Percentiles rank a stretch among this genome's conserved stretches.
Evolutionary conservation across 768 basidiomycete species (phyloP).

Genomic region (Russula abietina): DNA sequence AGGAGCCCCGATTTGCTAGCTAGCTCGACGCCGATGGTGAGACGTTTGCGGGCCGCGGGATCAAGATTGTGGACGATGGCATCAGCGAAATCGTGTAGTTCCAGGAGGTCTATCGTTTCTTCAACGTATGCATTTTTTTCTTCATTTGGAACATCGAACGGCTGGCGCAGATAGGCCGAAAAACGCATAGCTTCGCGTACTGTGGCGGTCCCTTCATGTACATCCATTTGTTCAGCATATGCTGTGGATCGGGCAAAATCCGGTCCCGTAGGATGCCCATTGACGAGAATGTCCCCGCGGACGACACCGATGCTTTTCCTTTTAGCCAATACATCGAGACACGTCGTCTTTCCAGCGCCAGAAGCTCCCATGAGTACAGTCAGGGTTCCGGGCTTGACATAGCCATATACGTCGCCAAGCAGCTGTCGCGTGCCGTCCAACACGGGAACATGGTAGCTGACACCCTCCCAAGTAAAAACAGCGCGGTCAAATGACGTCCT

Average conservation of each 20-base stretch:
- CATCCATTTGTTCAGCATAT: constrained; percentile 63
- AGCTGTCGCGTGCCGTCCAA: constrained; percentile 53
- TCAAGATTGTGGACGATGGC: constrained; percentile 68
- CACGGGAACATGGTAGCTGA: constrained; percentile 73
- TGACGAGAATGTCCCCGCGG: constrained; percentile 56
- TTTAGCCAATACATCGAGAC: constrained; percentile 66
- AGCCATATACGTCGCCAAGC: constrained; percentile 72
- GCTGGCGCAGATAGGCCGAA: constrained; percentile 80
- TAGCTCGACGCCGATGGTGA: constrained; percentile 89
- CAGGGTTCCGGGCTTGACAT: constrained; percentile 79
- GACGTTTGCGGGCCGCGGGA: constrained; percentile 71
- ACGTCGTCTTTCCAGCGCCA: constrained; percentile 72
- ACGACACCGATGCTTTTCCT: constrained; percentile 67
- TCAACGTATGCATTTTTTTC: constrained; percentile 80
- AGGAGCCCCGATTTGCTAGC: constrained; percentile 80
- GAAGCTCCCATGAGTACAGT: constrained; percentile 87
- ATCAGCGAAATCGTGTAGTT: constrained; percentile 78
- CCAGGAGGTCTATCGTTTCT: constrained; percentile 77
- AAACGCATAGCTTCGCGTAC: constrained; percentile 82
- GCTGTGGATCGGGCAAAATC: constrained; percentile 37
- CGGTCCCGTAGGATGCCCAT: constrained; percentile 54
- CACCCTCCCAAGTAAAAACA: constrained; percentile 74
- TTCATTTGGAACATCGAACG: constrained; percentile 52
- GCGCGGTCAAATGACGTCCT: constrained; percentile 31
- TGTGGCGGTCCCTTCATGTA: constrained; percentile 76